Conservation (phyloP, 2,329 filamentous ascomycete species). For the Dactylellina sp. region DNA sequence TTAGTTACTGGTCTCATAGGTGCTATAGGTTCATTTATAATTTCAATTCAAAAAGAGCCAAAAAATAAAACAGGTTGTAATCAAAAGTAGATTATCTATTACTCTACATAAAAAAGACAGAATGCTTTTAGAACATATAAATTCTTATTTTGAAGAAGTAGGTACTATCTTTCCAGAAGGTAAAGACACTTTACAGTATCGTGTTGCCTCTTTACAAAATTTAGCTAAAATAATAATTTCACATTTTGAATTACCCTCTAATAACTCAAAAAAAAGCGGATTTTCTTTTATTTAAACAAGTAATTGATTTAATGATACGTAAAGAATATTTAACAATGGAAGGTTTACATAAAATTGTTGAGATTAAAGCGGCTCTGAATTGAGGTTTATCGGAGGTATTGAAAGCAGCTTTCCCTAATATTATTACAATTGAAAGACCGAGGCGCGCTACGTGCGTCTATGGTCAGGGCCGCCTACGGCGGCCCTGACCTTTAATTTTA, state of each 20-base stretch:
- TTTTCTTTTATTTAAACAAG: conserved; percentile 56
- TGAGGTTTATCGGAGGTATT: conserved; percentile 51
- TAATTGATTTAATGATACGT: conserved; percentile 36
- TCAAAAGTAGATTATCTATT: neutral
- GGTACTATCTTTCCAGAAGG: conserved; percentile 46
- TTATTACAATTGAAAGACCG: conserved; percentile 20
- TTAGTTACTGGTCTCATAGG: conserved; percentile 14
- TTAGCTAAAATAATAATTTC: conserved; percentile 57
- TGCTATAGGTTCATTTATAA: neutral
- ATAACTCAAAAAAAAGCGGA: conserved; percentile 25
- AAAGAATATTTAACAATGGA: conserved; percentile 30
- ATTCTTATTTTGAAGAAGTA: conserved; percentile 53
- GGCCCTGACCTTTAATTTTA: conserved; percentile 5
- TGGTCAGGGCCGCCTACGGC: neutral
- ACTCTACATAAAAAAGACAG: conserved; percentile 10
- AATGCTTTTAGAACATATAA: conserved; percentile 51
- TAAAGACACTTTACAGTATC: conserved; percentile 31
- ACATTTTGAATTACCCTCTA: conserved; percentile 39
- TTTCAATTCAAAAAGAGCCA: neutral
- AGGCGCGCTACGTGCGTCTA: conserved; percentile 5
- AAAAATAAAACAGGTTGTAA: conserved; percentile 6
- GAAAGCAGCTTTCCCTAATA: conserved; percentile 15
- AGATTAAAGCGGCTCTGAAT: conserved; percentile 47
- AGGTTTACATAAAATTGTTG: conserved; percentile 54
- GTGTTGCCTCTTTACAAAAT: conserved; percentile 48